phyloP scores from a whole-genome alignment of 495 filamentous ascomycete genomes.

The Podospora anserina region DNA sequence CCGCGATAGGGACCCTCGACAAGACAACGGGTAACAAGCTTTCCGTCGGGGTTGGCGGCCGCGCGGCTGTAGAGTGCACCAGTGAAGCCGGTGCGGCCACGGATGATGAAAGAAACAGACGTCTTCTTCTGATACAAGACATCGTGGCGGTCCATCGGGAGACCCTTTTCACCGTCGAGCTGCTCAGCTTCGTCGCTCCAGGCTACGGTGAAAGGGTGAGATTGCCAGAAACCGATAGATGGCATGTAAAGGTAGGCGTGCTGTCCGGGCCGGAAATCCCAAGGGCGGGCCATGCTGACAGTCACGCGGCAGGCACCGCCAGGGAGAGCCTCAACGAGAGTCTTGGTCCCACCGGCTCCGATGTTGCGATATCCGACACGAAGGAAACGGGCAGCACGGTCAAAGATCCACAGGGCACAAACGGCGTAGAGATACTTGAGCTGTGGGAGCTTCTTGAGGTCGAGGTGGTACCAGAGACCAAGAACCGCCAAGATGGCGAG shows the following conservation, averaged over 20 bases:
- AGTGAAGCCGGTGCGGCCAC: conserved; percentile 81
- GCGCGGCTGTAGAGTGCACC: conserved; percentile 68
- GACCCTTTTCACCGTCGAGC: conserved; percentile 44
- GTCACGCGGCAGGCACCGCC: conserved; percentile 66
- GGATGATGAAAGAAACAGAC: conserved; percentile 73
- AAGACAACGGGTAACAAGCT: conserved; percentile 58
- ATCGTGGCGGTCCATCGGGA: conserved; percentile 56
- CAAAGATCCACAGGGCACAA: conserved; percentile 62
- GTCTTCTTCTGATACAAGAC: conserved; percentile 56
- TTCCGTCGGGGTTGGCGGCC: conserved; percentile 53
- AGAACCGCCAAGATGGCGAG: conserved; percentile 61
- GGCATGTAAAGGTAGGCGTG: conserved; percentile 85
- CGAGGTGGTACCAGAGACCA: conserved; percentile 67
- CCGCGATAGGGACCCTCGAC: conserved; percentile 85
- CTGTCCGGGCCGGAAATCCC: conserved; percentile 69
- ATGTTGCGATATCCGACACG: conserved; percentile 65
- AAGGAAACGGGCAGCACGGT: conserved; percentile 56
- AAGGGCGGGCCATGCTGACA: conserved; percentile 71
- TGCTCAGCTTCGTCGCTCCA: conserved; percentile 58
- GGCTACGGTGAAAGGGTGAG: conserved; percentile 64
- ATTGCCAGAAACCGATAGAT: conserved; percentile 64
- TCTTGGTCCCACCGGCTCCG: conserved; percentile 56
- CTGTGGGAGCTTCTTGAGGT: conserved; percentile 58
- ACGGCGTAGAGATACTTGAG: conserved; percentile 58
- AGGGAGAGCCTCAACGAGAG: conserved; percentile 61